These are phyloP conservation scores for Plasmodium knowlesi DNA, from an alignment of 169 alveolate species.

Conservation along the genomic window DNA sequence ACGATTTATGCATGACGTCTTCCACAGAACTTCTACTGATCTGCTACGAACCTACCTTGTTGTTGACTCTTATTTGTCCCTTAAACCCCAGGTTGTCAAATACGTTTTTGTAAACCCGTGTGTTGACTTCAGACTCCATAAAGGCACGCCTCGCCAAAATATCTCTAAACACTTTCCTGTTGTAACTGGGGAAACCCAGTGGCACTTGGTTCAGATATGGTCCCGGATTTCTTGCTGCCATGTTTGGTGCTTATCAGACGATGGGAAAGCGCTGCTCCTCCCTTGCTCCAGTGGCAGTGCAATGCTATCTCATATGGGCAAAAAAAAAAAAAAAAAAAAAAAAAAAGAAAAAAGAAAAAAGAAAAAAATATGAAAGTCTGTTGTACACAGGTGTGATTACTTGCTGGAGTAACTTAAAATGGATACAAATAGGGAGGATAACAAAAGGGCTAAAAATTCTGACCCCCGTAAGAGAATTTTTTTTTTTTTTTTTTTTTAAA, in stretches of 20 bases:
- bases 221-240: slow-evolving; percentile 91
- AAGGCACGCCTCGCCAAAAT: slow-evolving; percentile 83
- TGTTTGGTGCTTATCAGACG: slow-evolving; percentile 20
- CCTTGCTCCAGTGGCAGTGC: not conserved
- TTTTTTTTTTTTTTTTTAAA: not conserved
- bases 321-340: not conserved
- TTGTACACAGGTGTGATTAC: not conserved
- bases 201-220: slow-evolving; percentile 87
- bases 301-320: not conserved
- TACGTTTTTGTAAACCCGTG: slow-evolving; percentile 84
- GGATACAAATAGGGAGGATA: not conserved
- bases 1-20: not conserved
- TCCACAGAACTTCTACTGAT: not conserved
- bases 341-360: not conserved
- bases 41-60: slow-evolving; percentile 77
- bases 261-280: not conserved
- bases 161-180: slow-evolving; percentile 84
- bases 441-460: not conserved
- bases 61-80: slow-evolving; percentile 86
- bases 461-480: not conserved
- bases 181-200: slow-evolving; percentile 87
- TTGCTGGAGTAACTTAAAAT: not conserved
- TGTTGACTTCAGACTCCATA: slow-evolving; percentile 88
- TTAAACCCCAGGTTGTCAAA: slow-evolving; percentile 85
- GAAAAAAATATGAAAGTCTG: not conserved